Evolutionary conservation across 805 yeast species (phyloP).

Genomic region (Metschnikowia chrysomelidarum): DNA sequence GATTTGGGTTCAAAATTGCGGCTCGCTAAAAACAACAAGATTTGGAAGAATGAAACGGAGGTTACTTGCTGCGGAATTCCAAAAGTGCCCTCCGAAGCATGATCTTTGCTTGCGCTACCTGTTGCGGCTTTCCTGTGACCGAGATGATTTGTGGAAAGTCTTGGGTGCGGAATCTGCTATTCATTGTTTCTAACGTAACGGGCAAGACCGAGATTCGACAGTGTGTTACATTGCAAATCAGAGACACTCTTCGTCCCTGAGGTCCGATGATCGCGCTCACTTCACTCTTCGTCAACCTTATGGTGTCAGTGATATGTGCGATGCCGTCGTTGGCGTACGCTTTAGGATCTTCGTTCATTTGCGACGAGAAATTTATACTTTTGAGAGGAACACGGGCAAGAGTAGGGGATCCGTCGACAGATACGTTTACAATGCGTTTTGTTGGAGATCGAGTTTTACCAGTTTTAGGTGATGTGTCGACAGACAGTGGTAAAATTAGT

Average conservation of each 20-base stretch:
- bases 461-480: too few species aligned
- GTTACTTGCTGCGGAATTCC: constrained; percentile 8
- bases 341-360: constrained; percentile 1
- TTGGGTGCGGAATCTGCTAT: constrained; percentile 8
- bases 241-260: constrained; percentile 9
- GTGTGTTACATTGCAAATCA: constrained; percentile 11
- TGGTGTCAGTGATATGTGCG: constrained; percentile 11
- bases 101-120: constrained; percentile 13
- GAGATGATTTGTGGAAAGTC: constrained; percentile 15
- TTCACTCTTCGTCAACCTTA: constrained; percentile 14
- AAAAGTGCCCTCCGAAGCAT: constrained; percentile 14
- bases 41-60: too few species aligned
- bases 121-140: constrained; percentile 14
- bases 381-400: constrained; percentile 6
- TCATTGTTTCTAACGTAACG: constrained; percentile 13
- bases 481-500: too few species aligned
- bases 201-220: constrained; percentile 17
- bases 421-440: too few species aligned
- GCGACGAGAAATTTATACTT: neutral
- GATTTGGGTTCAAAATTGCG: too few species aligned
- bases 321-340: constrained; percentile 4
- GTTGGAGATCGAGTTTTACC: too few species aligned
- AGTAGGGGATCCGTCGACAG: too few species aligned
- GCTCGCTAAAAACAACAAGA: too few species aligned
- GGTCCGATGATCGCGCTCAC: constrained; percentile 16